phyloP scores from a whole-genome alignment of 148 eudicot species.

The Beta vulgaris region DNA sequence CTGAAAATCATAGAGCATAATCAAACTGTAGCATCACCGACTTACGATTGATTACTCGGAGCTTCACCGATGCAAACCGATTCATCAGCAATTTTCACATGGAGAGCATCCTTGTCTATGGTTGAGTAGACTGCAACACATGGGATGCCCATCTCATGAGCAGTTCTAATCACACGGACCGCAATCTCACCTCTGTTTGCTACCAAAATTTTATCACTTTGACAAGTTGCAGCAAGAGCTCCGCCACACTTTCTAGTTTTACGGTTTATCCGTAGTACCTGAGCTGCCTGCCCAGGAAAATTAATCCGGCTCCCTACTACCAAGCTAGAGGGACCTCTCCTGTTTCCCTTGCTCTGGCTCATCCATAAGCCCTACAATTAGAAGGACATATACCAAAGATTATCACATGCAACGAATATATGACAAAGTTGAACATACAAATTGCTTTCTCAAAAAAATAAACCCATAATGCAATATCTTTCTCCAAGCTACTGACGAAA shows the following conservation, averaged over 20 bases:
- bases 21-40: neutral
- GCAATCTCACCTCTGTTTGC: conserved; percentile 99
- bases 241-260: conserved; percentile 61
- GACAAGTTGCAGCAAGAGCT: conserved; percentile 68
- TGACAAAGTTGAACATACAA: neutral
- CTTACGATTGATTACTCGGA: conserved; percentile 97
- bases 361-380: conserved; percentile 56
- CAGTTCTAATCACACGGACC: conserved; percentile 93
- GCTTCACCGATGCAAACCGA: conserved; percentile 99
- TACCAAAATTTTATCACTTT: conserved; percentile 73
- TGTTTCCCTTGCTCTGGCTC: conserved; percentile 48
- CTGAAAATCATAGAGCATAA: neutral
- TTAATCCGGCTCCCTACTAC: conserved; percentile 49
- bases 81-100: conserved; percentile 94
- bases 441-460: neutral
- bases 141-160: conserved; percentile 98
- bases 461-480: too few relatives aligned
- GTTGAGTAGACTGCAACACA: conserved; percentile 98
- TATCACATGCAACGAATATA: neutral
- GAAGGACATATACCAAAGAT: neutral
- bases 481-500: too few relatives aligned
- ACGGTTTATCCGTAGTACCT: conserved; percentile 37
- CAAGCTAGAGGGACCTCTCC: conserved; percentile 55
- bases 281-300: conserved; percentile 56
- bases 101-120: conserved; percentile 95